Percentiles rank a stretch among this genome's conserved stretches.
These are phyloP conservation scores for Hypholoma sublateritium DNA, from an alignment of 768 basidiomycete genomes.

Conservation along the genomic window DNA sequence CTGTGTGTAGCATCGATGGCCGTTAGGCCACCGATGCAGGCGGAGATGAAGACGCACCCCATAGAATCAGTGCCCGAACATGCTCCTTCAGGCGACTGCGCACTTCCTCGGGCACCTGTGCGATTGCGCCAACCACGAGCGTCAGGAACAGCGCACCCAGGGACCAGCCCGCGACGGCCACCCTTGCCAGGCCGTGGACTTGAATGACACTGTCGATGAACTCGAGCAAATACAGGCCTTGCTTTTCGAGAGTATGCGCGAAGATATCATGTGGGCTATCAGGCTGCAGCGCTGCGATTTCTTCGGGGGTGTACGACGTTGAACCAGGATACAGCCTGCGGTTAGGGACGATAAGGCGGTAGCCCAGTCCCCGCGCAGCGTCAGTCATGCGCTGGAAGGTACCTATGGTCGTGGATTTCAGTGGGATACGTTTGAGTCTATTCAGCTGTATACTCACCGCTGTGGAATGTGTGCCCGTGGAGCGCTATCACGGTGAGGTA, in stretches of 20 bases:
- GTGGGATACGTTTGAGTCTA: neutral
- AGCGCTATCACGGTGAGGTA: neutral
- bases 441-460: neutral
- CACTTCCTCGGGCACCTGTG: neutral
- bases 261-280: neutral
- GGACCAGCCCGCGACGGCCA: neutral
- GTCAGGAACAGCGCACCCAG: neutral
- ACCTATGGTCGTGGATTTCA: neutral
- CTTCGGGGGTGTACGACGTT: neutral
- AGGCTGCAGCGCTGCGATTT: neutral
- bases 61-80: neutral
- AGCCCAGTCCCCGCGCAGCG: neutral
- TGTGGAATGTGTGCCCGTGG: neutral
- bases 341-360: neutral
- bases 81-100: neutral
- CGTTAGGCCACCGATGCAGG: too few species aligned
- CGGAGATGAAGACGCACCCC: neutral
- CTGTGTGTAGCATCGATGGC: neutral
- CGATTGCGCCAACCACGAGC: neutral
- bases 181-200: neutral
- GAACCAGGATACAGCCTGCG: neutral
- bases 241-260: neutral
- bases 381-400: conserved; percentile 1
- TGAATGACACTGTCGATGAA: neutral
- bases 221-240: neutral